phyloP scores from a whole-genome alignment of 306 rosid species.

The Argentina anserina region DNA sequence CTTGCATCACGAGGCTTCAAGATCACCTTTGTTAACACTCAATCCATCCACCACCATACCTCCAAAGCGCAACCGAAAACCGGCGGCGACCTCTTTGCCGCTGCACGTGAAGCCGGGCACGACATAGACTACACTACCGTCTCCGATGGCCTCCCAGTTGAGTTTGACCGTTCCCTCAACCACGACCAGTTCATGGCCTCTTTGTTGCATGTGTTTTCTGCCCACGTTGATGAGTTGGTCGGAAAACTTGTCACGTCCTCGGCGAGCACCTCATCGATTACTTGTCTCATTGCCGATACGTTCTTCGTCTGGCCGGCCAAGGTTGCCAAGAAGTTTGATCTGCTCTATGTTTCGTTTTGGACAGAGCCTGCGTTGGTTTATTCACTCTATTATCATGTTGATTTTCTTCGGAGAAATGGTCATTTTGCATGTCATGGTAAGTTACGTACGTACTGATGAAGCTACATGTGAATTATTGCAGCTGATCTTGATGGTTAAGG shows the following conservation, averaged over 20 bases:
- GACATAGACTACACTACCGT: conserved; percentile 50
- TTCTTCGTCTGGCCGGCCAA: conserved; percentile 55
- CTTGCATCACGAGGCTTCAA: conserved; percentile 55
- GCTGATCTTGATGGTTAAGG: not conserved
- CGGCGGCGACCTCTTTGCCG: conserved; percentile 30
- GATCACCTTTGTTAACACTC: conserved; percentile 57
- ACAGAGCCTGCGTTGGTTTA: conserved; percentile 59
- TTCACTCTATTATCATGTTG: conserved; percentile 43
- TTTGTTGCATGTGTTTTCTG: conserved; percentile 36
- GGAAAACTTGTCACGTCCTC: conserved; percentile 23
- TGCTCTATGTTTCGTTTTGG: conserved; percentile 46
- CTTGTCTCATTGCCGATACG: conserved; percentile 47
- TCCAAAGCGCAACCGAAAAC: conserved; percentile 24
- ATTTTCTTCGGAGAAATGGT: conserved; percentile 41
- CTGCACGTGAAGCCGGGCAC: conserved; percentile 26
- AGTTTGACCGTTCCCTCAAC: conserved; percentile 52
- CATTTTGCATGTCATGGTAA: conserved; percentile 45
- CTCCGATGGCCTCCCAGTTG: conserved; percentile 52
- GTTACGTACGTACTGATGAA: not conserved
- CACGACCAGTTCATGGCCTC: conserved; percentile 49
- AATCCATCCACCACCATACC: conserved; percentile 44
- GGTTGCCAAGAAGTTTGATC: conserved; percentile 40
- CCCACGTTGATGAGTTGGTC: conserved; percentile 40
- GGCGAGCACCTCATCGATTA: conserved; percentile 13
- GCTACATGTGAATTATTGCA: not conserved